Conservation (phyloP, 495 filamentous ascomycete genomes). For the Apiosordaria backusii region DNA sequence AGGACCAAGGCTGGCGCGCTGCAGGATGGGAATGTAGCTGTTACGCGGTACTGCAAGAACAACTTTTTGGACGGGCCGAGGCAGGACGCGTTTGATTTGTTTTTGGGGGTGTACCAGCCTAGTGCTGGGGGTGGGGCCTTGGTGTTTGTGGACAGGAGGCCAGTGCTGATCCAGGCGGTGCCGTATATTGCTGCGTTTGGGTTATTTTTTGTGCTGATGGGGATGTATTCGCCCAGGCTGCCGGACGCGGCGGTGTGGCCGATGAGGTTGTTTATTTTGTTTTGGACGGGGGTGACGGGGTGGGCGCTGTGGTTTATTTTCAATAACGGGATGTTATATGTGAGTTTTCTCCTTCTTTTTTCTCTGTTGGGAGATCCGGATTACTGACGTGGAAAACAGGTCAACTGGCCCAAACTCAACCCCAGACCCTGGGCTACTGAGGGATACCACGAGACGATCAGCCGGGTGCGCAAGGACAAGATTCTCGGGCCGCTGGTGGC, state of each 20-base stretch:
- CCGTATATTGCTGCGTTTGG: conserved; percentile 88
- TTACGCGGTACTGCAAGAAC: conserved; percentile 80
- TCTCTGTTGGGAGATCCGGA: not conserved
- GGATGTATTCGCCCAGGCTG: conserved; percentile 62
- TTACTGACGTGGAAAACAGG: conserved; percentile 48
- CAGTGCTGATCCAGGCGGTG: conserved; percentile 79
- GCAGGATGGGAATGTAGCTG: conserved; percentile 77
- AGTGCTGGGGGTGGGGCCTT: conserved; percentile 60
- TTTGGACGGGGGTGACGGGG: conserved; percentile 64
- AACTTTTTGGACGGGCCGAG: conserved; percentile 90
- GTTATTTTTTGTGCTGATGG: conserved; percentile 81
- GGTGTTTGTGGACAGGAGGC: conserved; percentile 82
- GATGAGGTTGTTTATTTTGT: conserved; percentile 68
- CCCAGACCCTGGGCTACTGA: conserved; percentile 79
- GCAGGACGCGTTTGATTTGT: conserved; percentile 93
- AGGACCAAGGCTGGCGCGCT: conserved; percentile 77
- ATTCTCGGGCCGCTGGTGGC: conserved; percentile 70
- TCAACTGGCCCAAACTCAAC: conserved; percentile 96
- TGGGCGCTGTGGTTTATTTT: conserved; percentile 74
- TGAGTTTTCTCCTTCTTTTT: conserved; percentile 47
- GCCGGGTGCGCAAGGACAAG: conserved; percentile 68
- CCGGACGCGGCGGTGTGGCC: conserved; percentile 71
- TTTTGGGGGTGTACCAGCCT: conserved; percentile 80
- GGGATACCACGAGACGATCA: conserved; percentile 82
- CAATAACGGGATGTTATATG: conserved; percentile 84